Percentiles rank a stretch among this genome's conserved stretches.
Evolutionary conservation across 2,329 filamentous ascomycete genomes (phyloP).

Genomic region (Fusarium scirpi): DNA sequence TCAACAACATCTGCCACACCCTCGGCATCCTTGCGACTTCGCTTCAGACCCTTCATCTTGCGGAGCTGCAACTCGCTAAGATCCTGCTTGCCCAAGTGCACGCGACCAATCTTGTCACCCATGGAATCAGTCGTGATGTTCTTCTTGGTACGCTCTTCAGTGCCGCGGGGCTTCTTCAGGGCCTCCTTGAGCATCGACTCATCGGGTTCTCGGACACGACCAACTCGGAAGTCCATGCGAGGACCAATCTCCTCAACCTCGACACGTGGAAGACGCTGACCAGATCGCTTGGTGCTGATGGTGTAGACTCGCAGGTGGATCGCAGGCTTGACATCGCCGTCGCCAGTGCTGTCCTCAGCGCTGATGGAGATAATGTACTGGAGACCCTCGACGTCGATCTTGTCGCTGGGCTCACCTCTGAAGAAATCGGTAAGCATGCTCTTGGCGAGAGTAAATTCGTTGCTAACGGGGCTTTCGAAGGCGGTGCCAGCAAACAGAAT

Average conservation of each 20-base stretch:
- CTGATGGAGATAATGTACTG: constrained; percentile 89
- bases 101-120: constrained; percentile 95
- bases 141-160: constrained; percentile 89
- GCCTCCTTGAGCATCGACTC: constrained; percentile 87
- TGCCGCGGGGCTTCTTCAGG: constrained; percentile 83
- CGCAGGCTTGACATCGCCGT: constrained; percentile 63
- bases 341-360: constrained; percentile 71
- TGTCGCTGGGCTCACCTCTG: constrained; percentile 78
- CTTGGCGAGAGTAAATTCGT: constrained; percentile 88
- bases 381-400: constrained; percentile 93
- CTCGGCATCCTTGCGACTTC: constrained; percentile 72
- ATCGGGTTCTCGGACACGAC: constrained; percentile 83
- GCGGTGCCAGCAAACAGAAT: constrained; percentile 89
- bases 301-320: constrained; percentile 84
- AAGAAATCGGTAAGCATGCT: constrained; percentile 92
- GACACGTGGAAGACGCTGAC: constrained; percentile 87
- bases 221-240: constrained; percentile 89
- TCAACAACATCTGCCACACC: constrained; percentile 59
- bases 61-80: constrained; percentile 88
- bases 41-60: constrained; percentile 99
- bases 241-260: constrained; percentile 97
- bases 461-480: constrained; percentile 84
- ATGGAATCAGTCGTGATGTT: constrained; percentile 92
- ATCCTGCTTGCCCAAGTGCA: constrained; percentile 93
- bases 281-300: constrained; percentile 86